phyloP scores from a whole-genome alignment of 2,329 filamentous ascomycete genomes.

The Parascedosporium putredinis region DNA sequence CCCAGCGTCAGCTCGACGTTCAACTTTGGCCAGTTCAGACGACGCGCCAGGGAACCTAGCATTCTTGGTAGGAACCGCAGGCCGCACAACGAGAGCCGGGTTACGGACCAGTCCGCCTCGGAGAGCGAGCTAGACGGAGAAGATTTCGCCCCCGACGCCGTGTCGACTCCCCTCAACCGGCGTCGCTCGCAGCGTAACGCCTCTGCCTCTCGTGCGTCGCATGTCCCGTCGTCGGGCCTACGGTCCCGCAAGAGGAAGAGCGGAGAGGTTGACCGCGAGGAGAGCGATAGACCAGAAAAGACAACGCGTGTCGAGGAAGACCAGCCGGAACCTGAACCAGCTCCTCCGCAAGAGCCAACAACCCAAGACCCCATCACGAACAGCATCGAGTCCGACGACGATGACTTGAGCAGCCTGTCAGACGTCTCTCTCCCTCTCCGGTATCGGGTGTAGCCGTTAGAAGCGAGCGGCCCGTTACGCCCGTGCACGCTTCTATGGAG shows the following conservation, averaged over 20 bases:
- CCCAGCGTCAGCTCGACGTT: slow-evolving; percentile 38
- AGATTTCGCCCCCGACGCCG: slow-evolving; percentile 53
- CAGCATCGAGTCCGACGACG: slow-evolving; percentile 11
- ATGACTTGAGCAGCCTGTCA: slow-evolving; percentile 22
- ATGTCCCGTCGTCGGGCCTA: slow-evolving; percentile 6
- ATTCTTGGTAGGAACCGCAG: slow-evolving; percentile 45
- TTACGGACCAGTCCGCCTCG: slow-evolving; percentile 14
- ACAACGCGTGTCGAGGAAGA: slow-evolving; percentile 19
- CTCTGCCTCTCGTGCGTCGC: background rate
- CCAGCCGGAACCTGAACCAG: slow-evolving; percentile 8
- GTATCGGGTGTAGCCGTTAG: slow-evolving; percentile 17
- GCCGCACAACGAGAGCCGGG: slow-evolving; percentile 15
- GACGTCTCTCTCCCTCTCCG: slow-evolving; percentile 26
- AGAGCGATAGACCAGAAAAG: slow-evolving; percentile 26
- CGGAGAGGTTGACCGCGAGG: slow-evolving; percentile 28
- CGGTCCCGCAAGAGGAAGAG: slow-evolving; percentile 43
- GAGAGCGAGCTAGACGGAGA: slow-evolving; percentile 29
- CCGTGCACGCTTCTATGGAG: slow-evolving; percentile 28
- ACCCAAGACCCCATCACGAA: slow-evolving; percentile 12
- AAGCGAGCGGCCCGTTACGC: slow-evolving; percentile 27
- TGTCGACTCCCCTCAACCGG: slow-evolving; percentile 55
- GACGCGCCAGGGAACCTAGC: slow-evolving; percentile 49
- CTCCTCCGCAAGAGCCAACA: slow-evolving; percentile 12
- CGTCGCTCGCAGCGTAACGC: slow-evolving; percentile 24
- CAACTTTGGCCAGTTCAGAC: slow-evolving; percentile 47